Conservation (phyloP, 805 yeast genomes). For the Ogataea paradorogensis region DNA sequence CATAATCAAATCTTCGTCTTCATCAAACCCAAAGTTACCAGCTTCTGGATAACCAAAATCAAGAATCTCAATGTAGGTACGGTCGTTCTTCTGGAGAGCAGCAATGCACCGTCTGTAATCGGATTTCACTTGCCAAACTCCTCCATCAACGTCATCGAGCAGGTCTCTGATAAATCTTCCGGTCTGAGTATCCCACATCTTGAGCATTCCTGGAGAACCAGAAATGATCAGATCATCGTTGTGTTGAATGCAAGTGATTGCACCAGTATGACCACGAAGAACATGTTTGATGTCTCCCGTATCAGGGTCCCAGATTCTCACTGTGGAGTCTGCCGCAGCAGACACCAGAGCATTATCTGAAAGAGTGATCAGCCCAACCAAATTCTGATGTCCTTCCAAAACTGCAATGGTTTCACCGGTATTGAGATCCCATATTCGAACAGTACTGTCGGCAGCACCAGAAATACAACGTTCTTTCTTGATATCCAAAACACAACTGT, state of each 20-base stretch:
- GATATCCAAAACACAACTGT: slow-evolving; percentile 81
- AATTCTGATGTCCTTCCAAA: slow-evolving; percentile 81
- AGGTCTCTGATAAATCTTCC: slow-evolving; percentile 76
- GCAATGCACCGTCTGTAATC: slow-evolving; percentile 83
- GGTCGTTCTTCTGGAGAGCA: slow-evolving; percentile 71
- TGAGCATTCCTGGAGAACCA: slow-evolving; percentile 85
- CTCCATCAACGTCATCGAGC: slow-evolving; percentile 70
- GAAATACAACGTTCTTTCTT: slow-evolving; percentile 78
- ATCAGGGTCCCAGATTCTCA: slow-evolving; percentile 90
- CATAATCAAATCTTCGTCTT: slow-evolving; percentile 13
- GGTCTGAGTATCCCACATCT: slow-evolving; percentile 79
- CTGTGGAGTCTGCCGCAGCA: slow-evolving; percentile 93
- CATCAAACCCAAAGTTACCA: slow-evolving; percentile 11
- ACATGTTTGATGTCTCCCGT: slow-evolving; percentile 63
- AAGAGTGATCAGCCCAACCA: slow-evolving; percentile 83
- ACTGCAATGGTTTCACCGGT: slow-evolving; percentile 69
- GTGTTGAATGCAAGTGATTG: slow-evolving; percentile 92
- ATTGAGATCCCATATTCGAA: slow-evolving; percentile 84
- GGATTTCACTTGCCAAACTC: slow-evolving; percentile 93
- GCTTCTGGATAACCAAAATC: slow-evolving; percentile 57
- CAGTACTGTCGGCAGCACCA: slow-evolving; percentile 87
- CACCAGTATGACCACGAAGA: slow-evolving; percentile 77
- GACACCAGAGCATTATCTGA: slow-evolving; percentile 76
- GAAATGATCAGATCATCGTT: slow-evolving; percentile 81
- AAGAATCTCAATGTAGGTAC: slow-evolving; percentile 77